Conservation (phyloP, 305 asterid genomes). For the Fraxinus velutina region DNA sequence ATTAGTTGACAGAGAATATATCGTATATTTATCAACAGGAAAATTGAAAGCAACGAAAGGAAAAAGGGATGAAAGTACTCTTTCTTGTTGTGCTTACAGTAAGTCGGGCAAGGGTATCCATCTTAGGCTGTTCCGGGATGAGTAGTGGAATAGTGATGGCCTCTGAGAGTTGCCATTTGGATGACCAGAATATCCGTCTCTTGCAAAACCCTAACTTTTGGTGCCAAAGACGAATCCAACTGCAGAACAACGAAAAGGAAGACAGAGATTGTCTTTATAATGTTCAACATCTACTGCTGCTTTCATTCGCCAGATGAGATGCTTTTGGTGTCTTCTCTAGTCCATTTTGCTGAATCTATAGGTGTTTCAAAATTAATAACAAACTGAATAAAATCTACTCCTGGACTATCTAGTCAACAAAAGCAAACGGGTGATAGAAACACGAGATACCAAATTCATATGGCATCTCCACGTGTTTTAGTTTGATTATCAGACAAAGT, state of each 20-base stretch:
- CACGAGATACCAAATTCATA: neutral
- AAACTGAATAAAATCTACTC: neutral
- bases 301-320: slow-evolving; percentile 16
- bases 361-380: neutral
- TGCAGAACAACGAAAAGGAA: neutral
- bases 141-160: slow-evolving; percentile 34
- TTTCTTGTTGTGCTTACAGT: slow-evolving; percentile 64
- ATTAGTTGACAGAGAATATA: neutral
- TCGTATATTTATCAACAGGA: neutral
- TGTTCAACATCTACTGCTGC: neutral
- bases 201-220: slow-evolving; percentile 33
- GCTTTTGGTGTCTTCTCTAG: neutral
- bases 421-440: neutral
- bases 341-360: neutral
- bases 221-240: neutral
- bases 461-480: neutral
- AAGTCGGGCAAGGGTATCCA: slow-evolving; percentile 58
- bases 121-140: slow-evolving; percentile 28
- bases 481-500: neutral
- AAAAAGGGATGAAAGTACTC: slow-evolving; percentile 27
- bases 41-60: neutral
- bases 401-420: neutral
- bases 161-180: slow-evolving; percentile 59
- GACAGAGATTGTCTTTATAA: neutral
- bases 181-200: neutral